Conservation (phyloP, 2,329 filamentous ascomycete species). For the Drechslera avenae region DNA sequence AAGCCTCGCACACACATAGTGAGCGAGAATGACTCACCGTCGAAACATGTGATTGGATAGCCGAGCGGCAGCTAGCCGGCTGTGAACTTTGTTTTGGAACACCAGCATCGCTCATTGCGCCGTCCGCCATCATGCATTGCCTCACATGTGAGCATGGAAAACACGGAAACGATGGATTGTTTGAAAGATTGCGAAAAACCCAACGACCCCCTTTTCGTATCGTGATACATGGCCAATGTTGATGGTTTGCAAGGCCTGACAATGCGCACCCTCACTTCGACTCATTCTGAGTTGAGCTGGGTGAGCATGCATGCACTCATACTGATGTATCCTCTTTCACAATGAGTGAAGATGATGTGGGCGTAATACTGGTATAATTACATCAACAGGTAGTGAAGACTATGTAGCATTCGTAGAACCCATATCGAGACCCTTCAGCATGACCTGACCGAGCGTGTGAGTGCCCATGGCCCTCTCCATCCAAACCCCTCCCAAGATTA, state of each 20-base stretch:
- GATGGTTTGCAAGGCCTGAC: background rate
- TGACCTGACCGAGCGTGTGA: constrained; percentile 13
- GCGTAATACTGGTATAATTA: background rate
- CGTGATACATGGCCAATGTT: too few species aligned
- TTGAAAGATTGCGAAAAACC: too few species aligned
- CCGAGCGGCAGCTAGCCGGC: background rate
- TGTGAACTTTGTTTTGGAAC: background rate
- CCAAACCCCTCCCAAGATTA: constrained; percentile 26
- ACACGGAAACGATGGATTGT: too few species aligned
- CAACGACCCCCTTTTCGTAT: too few species aligned
- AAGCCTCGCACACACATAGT: constrained; percentile 7
- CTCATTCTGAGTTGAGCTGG: constrained; percentile 10
- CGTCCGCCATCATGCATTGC: background rate
- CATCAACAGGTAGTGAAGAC: background rate
- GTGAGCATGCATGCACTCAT: background rate
- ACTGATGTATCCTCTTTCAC: background rate
- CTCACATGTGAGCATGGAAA: too few species aligned
- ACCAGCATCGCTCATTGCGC: background rate
- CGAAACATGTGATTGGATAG: constrained; percentile 8
- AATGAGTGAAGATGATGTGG: constrained; percentile 4
- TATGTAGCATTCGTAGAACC: constrained; percentile 6
- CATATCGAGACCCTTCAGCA: constrained; percentile 8
- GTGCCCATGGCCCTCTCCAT: constrained; percentile 5
- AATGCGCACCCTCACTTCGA: background rate
- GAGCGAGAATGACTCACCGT: constrained; percentile 27